Evolutionary conservation across 2,329 filamentous ascomycete species (phyloP).

Genomic region (Alternaria infectoria): DNA sequence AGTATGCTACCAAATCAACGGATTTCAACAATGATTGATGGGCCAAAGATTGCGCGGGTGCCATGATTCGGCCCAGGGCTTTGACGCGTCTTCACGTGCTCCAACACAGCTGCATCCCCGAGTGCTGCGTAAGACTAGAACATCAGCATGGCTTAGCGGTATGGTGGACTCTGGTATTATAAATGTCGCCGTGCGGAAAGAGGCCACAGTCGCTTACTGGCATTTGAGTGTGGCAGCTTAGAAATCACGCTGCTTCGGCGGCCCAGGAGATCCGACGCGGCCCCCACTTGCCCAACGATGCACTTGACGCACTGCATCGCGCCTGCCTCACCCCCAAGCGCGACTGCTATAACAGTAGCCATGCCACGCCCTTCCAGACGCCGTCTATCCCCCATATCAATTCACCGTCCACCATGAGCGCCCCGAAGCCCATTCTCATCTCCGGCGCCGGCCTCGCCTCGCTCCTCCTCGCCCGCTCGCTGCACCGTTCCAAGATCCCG

Average conservation of each 20-base stretch:
- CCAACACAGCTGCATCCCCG: background rate
- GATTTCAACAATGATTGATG: background rate
- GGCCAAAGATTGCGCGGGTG: background rate
- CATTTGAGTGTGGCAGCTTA: background rate
- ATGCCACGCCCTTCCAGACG: background rate
- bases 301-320: background rate
- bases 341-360: conserved; percentile 1
- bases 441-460: conserved; percentile 41
- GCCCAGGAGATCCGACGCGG: background rate
- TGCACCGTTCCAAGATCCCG: conserved; percentile 38
- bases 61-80: background rate
- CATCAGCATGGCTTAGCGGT: background rate
- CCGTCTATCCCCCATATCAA: background rate
- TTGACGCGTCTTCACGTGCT: background rate
- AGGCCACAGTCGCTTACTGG: background rate
- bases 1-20: background rate
- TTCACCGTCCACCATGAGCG: conserved; percentile 19
- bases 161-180: background rate
- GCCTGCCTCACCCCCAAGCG: background rate
- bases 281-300: background rate
- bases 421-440: conserved; percentile 51
- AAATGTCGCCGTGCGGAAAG: background rate
- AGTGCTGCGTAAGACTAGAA: background rate
- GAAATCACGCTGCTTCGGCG: background rate
- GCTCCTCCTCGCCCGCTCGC: conserved; percentile 40